Base-by-base conservation (phyloP, 2,329 filamentous ascomycete genomes). In the Alternaria triticina region DNA sequence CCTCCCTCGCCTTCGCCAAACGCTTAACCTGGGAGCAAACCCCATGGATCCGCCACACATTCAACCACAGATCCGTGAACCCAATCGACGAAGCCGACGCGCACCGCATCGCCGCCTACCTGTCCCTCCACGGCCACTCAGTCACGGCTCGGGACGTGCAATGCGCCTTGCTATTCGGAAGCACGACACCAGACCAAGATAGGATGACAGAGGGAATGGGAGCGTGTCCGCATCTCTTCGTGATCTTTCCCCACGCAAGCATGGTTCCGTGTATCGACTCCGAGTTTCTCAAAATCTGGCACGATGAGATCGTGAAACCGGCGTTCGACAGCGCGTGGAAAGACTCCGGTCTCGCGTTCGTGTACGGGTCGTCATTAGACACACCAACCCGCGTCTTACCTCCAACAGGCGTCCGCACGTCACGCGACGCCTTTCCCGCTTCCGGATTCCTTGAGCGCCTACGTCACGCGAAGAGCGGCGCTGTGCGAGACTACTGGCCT, bases 1-100 rank as follows among this genome's bases (percentile, higher is more conserved):
- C 60, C 9, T 70, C 68, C 22, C 65, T 72, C 4, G 65, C 67
- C 11, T 65, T 71, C 45, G 61, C 68, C 50, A 72, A 73, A 47
- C 62, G 65, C 33, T 51, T 72, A 6, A 68, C 65, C 28, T 73
- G 66, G 70, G 65, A 72, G 47, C 70, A 71, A 64, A 72, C 68
- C 6, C 64, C 70, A 23, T 70, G 67, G 66, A 61, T 65, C 9
- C 15, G 12, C 12, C 55, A 51, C 7, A 36, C 17, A 3, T 7
- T 62, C 33, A 22, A 54, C 25, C 1, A 15, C 4, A 49, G 20
- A 6, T 44, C 54, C 23, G 59, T 59, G 1, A 58, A 45, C 51
- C 60, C 57, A n/a, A 63, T 68, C 33, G 45, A 44, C n/a, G 25
- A 43, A n/a, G 43, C 36, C 17, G 63, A 66, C 27, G 51, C 62